phyloP scores from a whole-genome alignment of 1,139 yeast genomes.

The Protomyces gravidus region DNA sequence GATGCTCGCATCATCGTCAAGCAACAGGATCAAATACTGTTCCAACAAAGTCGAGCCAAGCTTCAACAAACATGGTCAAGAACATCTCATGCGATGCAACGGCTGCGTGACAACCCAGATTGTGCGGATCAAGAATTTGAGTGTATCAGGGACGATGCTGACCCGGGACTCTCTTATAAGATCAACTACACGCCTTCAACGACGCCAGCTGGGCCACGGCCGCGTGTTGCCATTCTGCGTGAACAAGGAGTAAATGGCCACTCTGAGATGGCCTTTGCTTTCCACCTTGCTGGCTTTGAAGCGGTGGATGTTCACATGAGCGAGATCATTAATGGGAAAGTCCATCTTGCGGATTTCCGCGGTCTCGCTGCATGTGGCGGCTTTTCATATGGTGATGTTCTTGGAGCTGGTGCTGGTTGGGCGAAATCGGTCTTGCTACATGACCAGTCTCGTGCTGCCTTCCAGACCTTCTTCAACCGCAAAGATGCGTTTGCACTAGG shows the following conservation, averaged over 20 bases:
- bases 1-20: slow-evolving; percentile 52
- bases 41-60: slow-evolving; percentile 57
- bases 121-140: slow-evolving; percentile 83
- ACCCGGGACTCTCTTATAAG: slow-evolving; percentile 85
- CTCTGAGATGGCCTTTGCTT: slow-evolving; percentile 97
- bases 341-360: slow-evolving; percentile 71
- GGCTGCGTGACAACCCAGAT: slow-evolving; percentile 87
- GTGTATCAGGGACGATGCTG: slow-evolving; percentile 67
- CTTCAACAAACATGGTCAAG: slow-evolving; percentile 82
- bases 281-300: slow-evolving; percentile 90
- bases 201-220: slow-evolving; percentile 44
- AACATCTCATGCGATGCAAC: slow-evolving; percentile 87
- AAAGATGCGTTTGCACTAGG: slow-evolving; percentile 95
- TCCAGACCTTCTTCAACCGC: slow-evolving; percentile 76
- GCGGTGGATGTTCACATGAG: slow-evolving; percentile 96
- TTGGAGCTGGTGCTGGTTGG: slow-evolving; percentile 99
- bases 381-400: slow-evolving; percentile 96
- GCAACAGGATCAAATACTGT: slow-evolving; percentile 49
- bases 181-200: slow-evolving; percentile 60
- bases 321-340: slow-evolving; percentile 71
- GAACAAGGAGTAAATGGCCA: slow-evolving; percentile 99
- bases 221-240: slow-evolving; percentile 92
- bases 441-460: slow-evolving; percentile 69
- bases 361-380: slow-evolving; percentile 99
- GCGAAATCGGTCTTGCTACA: slow-evolving; percentile 94